Percentiles rank a stretch among this genome's conserved stretches.
Conservation (phyloP, 73 alveolate genomes). For the Paramecium sexaurelia region DNA sequence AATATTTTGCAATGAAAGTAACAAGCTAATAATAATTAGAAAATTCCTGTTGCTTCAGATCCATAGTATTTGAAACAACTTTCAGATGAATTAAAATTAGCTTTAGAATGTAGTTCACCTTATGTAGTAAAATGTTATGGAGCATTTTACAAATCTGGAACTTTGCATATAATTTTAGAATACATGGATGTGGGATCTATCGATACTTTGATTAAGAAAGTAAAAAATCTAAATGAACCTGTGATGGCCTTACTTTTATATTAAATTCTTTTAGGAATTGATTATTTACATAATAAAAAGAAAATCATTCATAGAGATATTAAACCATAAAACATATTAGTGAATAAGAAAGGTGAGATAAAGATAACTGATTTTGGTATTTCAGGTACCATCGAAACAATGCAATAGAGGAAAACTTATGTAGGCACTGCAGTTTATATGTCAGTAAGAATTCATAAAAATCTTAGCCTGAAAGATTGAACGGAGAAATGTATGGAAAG, state of each 20-base stretch:
- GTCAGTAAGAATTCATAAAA: conserved; percentile 56
- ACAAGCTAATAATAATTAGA: not conserved
- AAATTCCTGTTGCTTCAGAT: conserved; percentile 53
- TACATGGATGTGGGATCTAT: conserved; percentile 95
- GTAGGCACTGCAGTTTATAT: conserved; percentile 93
- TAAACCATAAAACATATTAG: conserved; percentile 94
- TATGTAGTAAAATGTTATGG: conserved; percentile 94
- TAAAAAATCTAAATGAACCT: conserved; percentile 75
- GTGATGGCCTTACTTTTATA: conserved; percentile 82
- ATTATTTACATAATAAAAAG: conserved; percentile 79
- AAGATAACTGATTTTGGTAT: conserved; percentile 97
- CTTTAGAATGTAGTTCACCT: conserved; percentile 67
- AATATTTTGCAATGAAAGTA: conserved; percentile 46
- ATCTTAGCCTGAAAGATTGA: conserved; percentile 91
- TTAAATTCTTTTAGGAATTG: conserved; percentile 87
- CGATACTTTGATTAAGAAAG: conserved; percentile 75
- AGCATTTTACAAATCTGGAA: conserved; percentile 94
- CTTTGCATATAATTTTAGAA: conserved; percentile 89
- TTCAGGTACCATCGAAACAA: conserved; percentile 78
- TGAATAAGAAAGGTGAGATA: conserved; percentile 89
- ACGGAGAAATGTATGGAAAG: conserved; percentile 89
- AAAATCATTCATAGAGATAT: conserved; percentile 93
- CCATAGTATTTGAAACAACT: conserved; percentile 34
- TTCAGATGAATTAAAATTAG: conserved; percentile 60
- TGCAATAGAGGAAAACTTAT: conserved; percentile 84